Conservation (phyloP, 345 rosid genomes). For the Zanthoxylum bungeanum region DNA sequence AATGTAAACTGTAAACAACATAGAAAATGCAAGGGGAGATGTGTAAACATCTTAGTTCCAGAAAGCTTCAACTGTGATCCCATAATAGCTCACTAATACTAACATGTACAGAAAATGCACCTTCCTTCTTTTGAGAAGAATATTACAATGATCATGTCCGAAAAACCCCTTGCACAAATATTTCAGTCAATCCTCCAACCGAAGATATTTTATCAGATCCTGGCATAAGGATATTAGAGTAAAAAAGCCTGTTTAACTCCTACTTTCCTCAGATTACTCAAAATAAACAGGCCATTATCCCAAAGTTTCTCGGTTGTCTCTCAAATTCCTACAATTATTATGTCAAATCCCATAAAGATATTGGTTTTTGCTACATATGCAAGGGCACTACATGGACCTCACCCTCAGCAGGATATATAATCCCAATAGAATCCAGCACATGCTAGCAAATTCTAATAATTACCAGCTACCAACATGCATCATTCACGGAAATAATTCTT, state of each 20-base stretch:
- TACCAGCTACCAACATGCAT: background rate
- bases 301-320: background rate
- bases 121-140: conserved; percentile 4
- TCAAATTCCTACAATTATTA: background rate
- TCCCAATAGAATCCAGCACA: background rate
- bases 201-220: background rate
- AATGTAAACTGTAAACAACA: conserved; percentile 1
- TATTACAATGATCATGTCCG: background rate
- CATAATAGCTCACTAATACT: background rate
- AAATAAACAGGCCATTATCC: background rate
- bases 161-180: background rate
- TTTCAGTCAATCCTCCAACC: background rate
- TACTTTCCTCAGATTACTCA: background rate
- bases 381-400: background rate
- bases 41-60: background rate
- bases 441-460: background rate
- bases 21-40: background rate
- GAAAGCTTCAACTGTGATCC: background rate
- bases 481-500: background rate
- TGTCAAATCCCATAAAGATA: background rate
- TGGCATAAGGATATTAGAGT: background rate
- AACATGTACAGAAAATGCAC: background rate
- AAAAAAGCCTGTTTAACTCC: background rate
- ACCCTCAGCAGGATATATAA: background rate
- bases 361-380: background rate